phyloP scores from a whole-genome alignment of 345 rosid species.

The Salix brachista region DNA sequence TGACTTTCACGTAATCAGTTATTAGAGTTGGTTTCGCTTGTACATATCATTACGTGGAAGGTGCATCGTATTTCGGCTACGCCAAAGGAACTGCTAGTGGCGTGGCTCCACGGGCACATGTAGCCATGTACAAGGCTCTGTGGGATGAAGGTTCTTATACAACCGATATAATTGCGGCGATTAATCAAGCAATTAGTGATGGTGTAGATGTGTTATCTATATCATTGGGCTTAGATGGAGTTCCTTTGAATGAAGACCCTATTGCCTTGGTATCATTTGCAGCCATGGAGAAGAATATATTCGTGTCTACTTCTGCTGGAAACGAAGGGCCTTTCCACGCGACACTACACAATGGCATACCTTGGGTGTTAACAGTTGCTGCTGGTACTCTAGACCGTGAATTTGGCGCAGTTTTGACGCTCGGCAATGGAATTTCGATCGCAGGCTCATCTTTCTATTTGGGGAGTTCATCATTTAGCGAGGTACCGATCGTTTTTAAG shows the following conservation, averaged over 20 bases:
- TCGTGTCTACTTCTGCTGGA: slow-evolving; percentile 27
- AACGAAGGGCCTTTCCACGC: slow-evolving; percentile 17
- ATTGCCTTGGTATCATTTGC: slow-evolving; percentile 35
- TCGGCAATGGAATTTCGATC: slow-evolving; percentile 26
- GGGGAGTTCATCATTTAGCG: slow-evolving; percentile 16
- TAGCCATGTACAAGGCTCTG: slow-evolving; percentile 32
- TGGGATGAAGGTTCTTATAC: slow-evolving; percentile 21
- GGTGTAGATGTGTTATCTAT: slow-evolving; percentile 20
- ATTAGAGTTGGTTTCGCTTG: neutral
- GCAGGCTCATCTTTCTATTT: slow-evolving; percentile 29
- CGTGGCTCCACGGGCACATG: slow-evolving; percentile 19
- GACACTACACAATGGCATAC: slow-evolving; percentile 36
- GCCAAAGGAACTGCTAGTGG: slow-evolving; percentile 24
- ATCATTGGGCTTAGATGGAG: slow-evolving; percentile 24
- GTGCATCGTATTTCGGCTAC: slow-evolving; percentile 32
- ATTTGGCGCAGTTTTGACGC: slow-evolving; percentile 22
- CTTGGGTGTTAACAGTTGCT: slow-evolving; percentile 39
- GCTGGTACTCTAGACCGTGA: slow-evolving; percentile 37
- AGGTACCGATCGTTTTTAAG: slow-evolving; percentile 36
- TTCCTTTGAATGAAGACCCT: slow-evolving; percentile 26
- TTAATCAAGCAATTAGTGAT: slow-evolving; percentile 21
- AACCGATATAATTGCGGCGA: slow-evolving; percentile 26
- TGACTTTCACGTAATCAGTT: too few species aligned
- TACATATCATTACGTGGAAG: slow-evolving; percentile 8
- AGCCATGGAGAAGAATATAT: slow-evolving; percentile 27